phyloP scores from a whole-genome alignment of 208 protist genomes.

The Lotmaria passim region DNA sequence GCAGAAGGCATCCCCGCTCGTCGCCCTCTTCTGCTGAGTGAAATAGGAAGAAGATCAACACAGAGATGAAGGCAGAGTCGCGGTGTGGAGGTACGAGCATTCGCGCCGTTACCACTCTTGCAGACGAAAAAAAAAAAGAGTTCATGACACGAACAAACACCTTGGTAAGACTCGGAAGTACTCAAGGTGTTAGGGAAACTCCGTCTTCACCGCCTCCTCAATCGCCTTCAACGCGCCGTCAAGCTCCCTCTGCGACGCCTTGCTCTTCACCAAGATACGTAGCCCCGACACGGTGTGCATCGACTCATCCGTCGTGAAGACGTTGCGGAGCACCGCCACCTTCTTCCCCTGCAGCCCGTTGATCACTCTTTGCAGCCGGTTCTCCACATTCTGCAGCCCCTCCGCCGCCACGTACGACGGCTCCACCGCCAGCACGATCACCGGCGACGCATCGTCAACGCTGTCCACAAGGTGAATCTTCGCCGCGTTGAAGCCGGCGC shows the following conservation, averaged over 20 bases:
- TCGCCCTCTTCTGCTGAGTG: too few relatives aligned
- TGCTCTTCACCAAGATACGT: slow-evolving; percentile 73
- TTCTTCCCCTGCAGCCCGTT: slow-evolving; percentile 51
- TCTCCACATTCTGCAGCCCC: slow-evolving; percentile 51
- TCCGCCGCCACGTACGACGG: slow-evolving; percentile 48
- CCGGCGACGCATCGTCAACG: slow-evolving; percentile 67
- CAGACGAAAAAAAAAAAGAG: too few relatives aligned
- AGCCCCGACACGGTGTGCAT: slow-evolving; percentile 59
- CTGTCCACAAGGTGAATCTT: slow-evolving; percentile 74
- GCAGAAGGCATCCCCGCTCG: too few relatives aligned
- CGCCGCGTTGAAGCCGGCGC: slow-evolving; percentile 47
- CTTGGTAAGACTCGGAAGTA: too few relatives aligned
- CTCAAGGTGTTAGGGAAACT: slow-evolving; percentile 52
- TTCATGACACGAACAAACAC: too few relatives aligned
- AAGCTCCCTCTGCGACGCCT: slow-evolving; percentile 59
- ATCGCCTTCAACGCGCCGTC: slow-evolving; percentile 45
- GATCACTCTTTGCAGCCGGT: slow-evolving; percentile 66
- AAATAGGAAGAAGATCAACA: background rate
- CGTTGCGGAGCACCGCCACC: slow-evolving; percentile 68
- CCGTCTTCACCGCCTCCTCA: slow-evolving; percentile 54
- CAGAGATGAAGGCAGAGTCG: background rate
- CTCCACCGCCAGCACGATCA: slow-evolving; percentile 60
- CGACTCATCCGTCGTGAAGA: slow-evolving; percentile 72
- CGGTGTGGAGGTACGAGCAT: too few relatives aligned
- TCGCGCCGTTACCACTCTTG: background rate